Evolutionary conservation across 257 asterid genomes (phyloP), one percentile per base, ranked within the genome.

Genomic region (Solanum virginianum): DNA sequence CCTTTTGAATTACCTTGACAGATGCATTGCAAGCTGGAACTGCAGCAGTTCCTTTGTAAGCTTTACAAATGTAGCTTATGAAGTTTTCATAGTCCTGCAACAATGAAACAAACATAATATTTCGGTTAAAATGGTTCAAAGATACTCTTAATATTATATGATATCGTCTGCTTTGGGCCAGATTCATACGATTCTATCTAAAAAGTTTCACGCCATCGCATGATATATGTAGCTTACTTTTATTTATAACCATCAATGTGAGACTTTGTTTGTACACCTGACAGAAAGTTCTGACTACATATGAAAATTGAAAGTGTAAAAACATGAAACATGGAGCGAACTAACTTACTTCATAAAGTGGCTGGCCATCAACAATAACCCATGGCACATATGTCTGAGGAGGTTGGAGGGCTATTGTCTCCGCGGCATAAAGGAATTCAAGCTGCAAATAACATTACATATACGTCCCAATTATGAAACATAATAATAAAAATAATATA

Each of bases 331-430:
- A 15, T 29, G 36, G 26, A 81, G 85, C 2, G 68, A 88, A 84
- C 80, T 85, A 84, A 89, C 97, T 89, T 54, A 95, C 98, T 83
- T 94, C 94, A 83, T 95, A 92, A 63, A 95, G 92, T 65, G 99
- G 98, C 18, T 94, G 90, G 59, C 98, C 97, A 82, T 95, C 92
- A 85, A 96, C 97, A 66, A 90, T 92, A 16, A 96, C 94, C 98
- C 98, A 96, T 4, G 99, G 98, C 69, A 94, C 98, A 10, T 94
- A 96, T 26, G 72, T 57, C 24, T 94, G 97, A 74, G 98, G 99
- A 83, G 99, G 99, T 85, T 92, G 80, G 59, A 96, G 97, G 72
- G 93, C 90, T 81, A 79, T 88, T 81, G 99, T 96, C 69, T 70
- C 87, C 22, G 91, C 91, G 12, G 98, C 99, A 88, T 92, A 94